Evolutionary conservation across 2,329 filamentous ascomycete genomes (phyloP).

Genomic region (Nemania sp.): DNA sequence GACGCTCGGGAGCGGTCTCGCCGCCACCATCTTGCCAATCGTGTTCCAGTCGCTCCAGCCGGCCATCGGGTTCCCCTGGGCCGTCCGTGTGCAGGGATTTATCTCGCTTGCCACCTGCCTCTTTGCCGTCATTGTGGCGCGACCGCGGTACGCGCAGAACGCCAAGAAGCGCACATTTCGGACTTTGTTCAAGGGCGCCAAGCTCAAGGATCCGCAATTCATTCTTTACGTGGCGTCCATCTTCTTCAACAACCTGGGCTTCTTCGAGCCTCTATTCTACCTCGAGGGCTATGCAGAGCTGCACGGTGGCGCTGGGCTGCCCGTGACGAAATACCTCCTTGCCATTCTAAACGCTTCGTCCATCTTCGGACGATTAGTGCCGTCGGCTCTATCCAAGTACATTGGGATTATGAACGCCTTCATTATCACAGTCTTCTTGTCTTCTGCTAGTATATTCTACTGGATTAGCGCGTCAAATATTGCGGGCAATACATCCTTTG

Average conservation of each 20-base stretch:
- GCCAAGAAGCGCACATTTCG: slow-evolving; percentile 18
- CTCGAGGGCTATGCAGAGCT: slow-evolving; percentile 21
- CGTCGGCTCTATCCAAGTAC: slow-evolving; percentile 49
- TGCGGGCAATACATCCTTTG: slow-evolving; percentile 48
- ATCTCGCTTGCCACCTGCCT: slow-evolving; percentile 20
- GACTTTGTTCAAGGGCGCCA: slow-evolving; percentile 21
- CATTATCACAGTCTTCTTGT: slow-evolving; percentile 43
- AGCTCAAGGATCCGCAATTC: slow-evolving; percentile 18
- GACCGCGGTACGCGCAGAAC: slow-evolving; percentile 22
- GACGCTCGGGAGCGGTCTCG: slow-evolving; percentile 24
- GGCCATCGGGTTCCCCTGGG: slow-evolving; percentile 25
- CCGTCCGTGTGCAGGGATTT: slow-evolving; percentile 25
- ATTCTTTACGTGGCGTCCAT: slow-evolving; percentile 25
- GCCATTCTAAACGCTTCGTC: slow-evolving; percentile 57
- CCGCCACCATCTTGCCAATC: slow-evolving; percentile 23
- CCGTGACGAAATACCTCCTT: slow-evolving; percentile 51
- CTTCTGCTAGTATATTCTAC: slow-evolving; percentile 44
- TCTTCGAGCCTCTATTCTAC: slow-evolving; percentile 28
- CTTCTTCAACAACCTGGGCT: slow-evolving; percentile 27
- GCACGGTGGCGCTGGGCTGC: slow-evolving; percentile 16
- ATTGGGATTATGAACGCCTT: slow-evolving; percentile 48
- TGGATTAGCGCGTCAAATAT: slow-evolving; percentile 47
- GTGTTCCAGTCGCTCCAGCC: slow-evolving; percentile 26
- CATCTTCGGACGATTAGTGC: slow-evolving; percentile 53
- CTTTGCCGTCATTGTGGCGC: slow-evolving; percentile 22